phyloP scores from a whole-genome alignment of 1,284 basidiomycete genomes.

The Cutaneotrichosporon sp. region DNA sequence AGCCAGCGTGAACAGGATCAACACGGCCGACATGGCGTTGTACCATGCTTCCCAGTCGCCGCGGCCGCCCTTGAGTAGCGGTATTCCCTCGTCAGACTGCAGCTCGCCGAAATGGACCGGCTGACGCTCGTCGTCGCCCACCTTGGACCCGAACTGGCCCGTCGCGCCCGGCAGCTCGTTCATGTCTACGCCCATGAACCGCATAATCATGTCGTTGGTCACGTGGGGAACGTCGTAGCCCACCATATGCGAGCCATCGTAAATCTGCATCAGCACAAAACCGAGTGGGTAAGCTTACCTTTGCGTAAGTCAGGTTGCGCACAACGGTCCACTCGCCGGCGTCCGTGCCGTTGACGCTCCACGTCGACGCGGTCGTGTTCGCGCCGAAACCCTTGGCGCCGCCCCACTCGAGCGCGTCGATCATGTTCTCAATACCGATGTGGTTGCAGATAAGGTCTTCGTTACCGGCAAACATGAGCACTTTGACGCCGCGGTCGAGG shows the following conservation, averaged over 20 bases:
- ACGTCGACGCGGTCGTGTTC: conserved; percentile 64
- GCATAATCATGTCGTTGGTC: conserved; percentile 95
- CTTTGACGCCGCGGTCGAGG: conserved; percentile 64
- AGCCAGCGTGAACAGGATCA: conserved; percentile 71
- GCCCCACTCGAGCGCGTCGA: conserved; percentile 77
- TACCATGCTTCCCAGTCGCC: conserved; percentile 87
- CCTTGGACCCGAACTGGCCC: conserved; percentile 48
- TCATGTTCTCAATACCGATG: conserved; percentile 79
- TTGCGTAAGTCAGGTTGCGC: conserved; percentile 88
- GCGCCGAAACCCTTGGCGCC: conserved; percentile 71
- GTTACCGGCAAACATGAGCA: conserved; percentile 91
- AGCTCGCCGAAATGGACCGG: conserved; percentile 28
- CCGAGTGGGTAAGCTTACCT: conserved; percentile 54
- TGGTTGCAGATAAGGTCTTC: conserved; percentile 97
- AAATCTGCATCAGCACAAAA: too few relatives aligned
- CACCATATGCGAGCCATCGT: conserved; percentile 84
- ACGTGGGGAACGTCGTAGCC: conserved; percentile 84
- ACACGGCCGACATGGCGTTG: conserved; percentile 79
- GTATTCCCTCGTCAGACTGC: conserved; percentile 37
- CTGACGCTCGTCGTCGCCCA: conserved; percentile 42
- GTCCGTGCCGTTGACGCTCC: conserved; percentile 69
- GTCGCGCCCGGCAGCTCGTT: conserved; percentile 69
- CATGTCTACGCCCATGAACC: conserved; percentile 88
- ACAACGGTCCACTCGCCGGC: conserved; percentile 88
- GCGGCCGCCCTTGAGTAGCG: conserved; percentile 64